Base-by-base conservation (phyloP, 1,284 basidiomycete species). In the Cutaneotrichosporon arboriforme region DNA sequence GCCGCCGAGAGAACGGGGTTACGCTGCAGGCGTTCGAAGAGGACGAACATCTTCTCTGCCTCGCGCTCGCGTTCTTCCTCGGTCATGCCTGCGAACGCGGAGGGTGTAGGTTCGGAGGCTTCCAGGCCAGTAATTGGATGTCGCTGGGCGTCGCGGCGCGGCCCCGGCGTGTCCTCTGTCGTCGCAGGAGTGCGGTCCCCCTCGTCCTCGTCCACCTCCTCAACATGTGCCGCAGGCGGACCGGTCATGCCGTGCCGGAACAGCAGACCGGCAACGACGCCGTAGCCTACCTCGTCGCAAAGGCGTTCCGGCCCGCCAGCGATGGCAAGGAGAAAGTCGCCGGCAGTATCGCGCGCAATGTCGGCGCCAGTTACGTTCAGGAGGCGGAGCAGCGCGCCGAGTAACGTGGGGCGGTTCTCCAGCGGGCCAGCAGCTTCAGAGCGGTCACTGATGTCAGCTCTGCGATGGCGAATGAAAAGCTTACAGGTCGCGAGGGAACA, bases 31-130 rank as follows among this genome's bases (percentile, higher is more conserved):
- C 90, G 78, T 59, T 94, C 88, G 67, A 97, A 96, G 17, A 96
- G 78, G 21, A 86, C 84, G 67, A 94, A 90, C 41, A 97, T 77
- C 66, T 85, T 85, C 76, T 94, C 91, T 42, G 90, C 87, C 76
- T 97, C 92, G 14, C 77, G 77, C 67, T 93, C 88, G 71, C 91
- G 92, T 77, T 96, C 90, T 67, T 91, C 90, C 18, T 91, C 85
- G 0, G 87, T 85, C 90, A 96, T 91, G 39, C 84, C 81, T 7
- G 63, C 63, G 18, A 73, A 59, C 52, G 31, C 68, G 57, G 52
- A 68, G 58, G 12, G 66, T 61, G 49, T 63, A 64, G 26, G 63
- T 52, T 34, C 14, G 1, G 76, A 15, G 77, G 78, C 15, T 81
- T 81, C 33, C 23, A 58, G 57, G 17, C 86, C 88, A 1, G 87